Evolutionary conservation across 345 rosid species (phyloP), one percentile per base, ranked within the genome.

Genomic region (Aquilaria malaccensis): DNA sequence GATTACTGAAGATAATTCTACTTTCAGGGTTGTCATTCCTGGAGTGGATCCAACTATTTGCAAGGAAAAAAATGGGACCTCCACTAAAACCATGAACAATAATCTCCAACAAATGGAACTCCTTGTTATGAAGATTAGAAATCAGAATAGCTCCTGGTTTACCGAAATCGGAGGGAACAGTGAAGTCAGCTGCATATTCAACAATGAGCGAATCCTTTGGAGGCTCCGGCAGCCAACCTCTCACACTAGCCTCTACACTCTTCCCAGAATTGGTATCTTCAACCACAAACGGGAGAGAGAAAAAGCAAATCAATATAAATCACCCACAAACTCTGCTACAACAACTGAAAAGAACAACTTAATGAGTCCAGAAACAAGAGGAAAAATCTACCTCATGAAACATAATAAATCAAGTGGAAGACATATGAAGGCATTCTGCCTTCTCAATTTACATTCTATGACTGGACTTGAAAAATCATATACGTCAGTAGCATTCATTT

Each of bases 1-100:
- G 90, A 76, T 82, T 89, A 55, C 74, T 79, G 68, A 87, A 89
- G 81, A 93, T 81, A 33, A 93, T 84, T 82, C 96, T 82, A 67
- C 85, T 76, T 60, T 83, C 78, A 31, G 92, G 86, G 65, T 84
- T 83, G 70, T 84, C 80, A 41, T 75, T 83, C 55, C 63, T 77
- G 3, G 95, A 77, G 52, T 89, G 98, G 56, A 93, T 85, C 98
- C 96, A 89, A 0, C 97, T 85, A 71, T 84, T 81, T 31, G 81
- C 97, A 14, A 91, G 83, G 68, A 87, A 87, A 76, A 81, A 84
- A 48, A 79, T 33, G 13, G 90, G 90, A 51, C 90, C 86, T 47
- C 60, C 80, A 64, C 66, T 70, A 30, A 83, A 86, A 67, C 92
- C 97, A 31, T 74, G 84, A 56, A 89, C 69, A 7, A 77, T 79